A percentile compares a stretch with the other conserved stretches of the same genome.
Conservation (phyloP, 176 grass and related monocot species). For the Puccinellia tenuiflora region DNA sequence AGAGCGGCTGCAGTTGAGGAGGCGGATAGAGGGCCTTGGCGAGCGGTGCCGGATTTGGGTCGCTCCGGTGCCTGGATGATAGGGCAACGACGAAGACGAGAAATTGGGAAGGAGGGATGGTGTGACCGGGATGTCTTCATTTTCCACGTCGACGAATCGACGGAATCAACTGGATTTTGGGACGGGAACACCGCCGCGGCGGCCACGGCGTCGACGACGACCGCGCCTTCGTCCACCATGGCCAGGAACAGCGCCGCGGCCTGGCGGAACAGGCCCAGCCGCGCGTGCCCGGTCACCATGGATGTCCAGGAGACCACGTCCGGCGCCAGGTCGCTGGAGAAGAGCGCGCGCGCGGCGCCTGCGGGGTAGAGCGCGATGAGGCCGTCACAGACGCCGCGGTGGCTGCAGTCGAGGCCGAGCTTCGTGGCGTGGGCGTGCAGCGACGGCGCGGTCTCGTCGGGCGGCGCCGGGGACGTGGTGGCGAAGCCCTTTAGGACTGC, state of each 20-base stretch:
- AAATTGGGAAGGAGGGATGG: too few species aligned
- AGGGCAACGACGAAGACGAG: too few species aligned
- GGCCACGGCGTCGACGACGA: not conserved
- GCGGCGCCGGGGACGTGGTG: not conserved
- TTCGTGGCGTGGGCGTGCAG: not conserved
- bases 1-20: too few species aligned
- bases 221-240: not conserved
- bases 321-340: not conserved
- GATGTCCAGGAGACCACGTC: slow-evolving; percentile 54
- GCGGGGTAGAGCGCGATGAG: not conserved
- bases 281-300: slow-evolving; percentile 28
- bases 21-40: too few species aligned
- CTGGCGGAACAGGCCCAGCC: not conserved
- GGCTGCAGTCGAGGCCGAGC: not conserved
- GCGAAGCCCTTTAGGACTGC: not conserved
- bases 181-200: slow-evolving; percentile 42
- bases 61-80: too few species aligned
- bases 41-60: too few species aligned
- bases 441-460: not conserved
- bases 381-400: not conserved
- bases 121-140: too few species aligned
- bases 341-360: not conserved
- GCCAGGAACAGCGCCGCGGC: slow-evolving; percentile 28
- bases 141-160: too few species aligned
- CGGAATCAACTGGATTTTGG: too few species aligned